Evolutionary conservation across 1,284 basidiomycete genomes (phyloP).

Genomic region (Hortiboletus rubellus): DNA sequence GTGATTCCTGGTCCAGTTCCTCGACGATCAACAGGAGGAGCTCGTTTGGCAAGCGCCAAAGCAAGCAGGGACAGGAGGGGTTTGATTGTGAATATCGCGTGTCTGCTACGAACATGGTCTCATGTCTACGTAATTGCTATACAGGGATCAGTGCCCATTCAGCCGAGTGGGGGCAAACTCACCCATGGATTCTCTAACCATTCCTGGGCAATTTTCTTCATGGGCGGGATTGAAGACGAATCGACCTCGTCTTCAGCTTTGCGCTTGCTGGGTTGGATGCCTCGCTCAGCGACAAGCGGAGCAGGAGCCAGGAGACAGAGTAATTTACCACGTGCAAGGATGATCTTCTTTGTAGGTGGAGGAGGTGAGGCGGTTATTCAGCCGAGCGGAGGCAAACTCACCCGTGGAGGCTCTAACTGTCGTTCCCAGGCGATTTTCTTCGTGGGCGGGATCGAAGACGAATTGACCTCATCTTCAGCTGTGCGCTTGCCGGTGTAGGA

Average conservation of each 20-base stretch:
- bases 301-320: neutral
- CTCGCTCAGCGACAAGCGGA: neutral
- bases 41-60: neutral
- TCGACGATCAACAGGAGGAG: neutral
- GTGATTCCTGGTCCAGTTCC: slow-evolving; percentile 3
- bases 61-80: neutral
- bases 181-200: neutral
- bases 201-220: neutral
- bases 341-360: neutral
- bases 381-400: neutral
- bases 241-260: neutral
- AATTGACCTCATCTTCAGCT: too few relatives aligned
- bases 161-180: neutral
- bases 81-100: neutral
- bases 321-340: neutral
- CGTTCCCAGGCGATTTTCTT: too few relatives aligned
- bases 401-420: too few relatives aligned
- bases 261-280: neutral
- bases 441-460: too few relatives aligned
- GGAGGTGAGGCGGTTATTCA: neutral
- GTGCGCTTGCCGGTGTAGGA: too few relatives aligned
- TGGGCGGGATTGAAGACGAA: neutral
- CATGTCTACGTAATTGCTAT: too few relatives aligned
- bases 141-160: neutral
- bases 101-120: too few relatives aligned